Conservation (phyloP, 1,284 basidiomycete genomes). For the Cutaneotrichosporon sp. region DNA sequence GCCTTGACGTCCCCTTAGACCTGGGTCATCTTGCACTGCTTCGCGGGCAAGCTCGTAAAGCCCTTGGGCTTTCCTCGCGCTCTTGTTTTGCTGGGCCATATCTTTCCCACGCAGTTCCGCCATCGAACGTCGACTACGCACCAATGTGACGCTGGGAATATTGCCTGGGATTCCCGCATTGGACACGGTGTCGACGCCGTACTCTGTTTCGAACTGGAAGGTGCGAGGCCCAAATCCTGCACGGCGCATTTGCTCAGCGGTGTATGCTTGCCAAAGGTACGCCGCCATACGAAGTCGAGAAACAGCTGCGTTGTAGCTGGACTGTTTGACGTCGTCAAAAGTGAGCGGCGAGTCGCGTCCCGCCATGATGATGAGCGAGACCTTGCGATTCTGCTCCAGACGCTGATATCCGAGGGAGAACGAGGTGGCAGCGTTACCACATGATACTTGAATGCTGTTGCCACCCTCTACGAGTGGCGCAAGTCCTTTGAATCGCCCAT, state of each 20-base stretch:
- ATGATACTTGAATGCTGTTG: not conserved
- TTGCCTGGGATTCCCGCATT: not conserved
- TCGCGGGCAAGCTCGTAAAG: constrained; percentile 2
- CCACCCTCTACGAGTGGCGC: constrained; percentile 4
- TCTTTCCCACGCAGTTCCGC: constrained; percentile 5
- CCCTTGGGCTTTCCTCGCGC: not conserved
- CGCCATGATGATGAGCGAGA: constrained; percentile 6
- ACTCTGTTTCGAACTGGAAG: constrained; percentile 8
- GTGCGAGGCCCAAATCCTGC: constrained; percentile 7
- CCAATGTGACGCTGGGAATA: constrained; percentile 4
- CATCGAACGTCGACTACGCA: constrained; percentile 3
- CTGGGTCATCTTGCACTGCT: constrained; percentile 4
- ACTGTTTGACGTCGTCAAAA: constrained; percentile 7
- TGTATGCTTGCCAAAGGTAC: constrained; percentile 12
- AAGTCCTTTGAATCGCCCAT: constrained; percentile 10
- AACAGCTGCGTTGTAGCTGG: constrained; percentile 5
- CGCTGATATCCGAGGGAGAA: constrained; percentile 2
- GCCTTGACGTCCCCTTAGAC: not conserved
- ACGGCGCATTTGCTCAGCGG: constrained; percentile 9
- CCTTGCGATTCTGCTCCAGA: not conserved
- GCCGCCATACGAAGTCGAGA: constrained; percentile 10
- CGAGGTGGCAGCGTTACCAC: not conserved
- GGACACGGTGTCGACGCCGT: constrained; percentile 3
- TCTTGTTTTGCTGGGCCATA: constrained; percentile 8
- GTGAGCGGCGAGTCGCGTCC: constrained; percentile 6